Base-by-base conservation (phyloP, 768 basidiomycete genomes). In the Termitomyces sp. region DNA sequence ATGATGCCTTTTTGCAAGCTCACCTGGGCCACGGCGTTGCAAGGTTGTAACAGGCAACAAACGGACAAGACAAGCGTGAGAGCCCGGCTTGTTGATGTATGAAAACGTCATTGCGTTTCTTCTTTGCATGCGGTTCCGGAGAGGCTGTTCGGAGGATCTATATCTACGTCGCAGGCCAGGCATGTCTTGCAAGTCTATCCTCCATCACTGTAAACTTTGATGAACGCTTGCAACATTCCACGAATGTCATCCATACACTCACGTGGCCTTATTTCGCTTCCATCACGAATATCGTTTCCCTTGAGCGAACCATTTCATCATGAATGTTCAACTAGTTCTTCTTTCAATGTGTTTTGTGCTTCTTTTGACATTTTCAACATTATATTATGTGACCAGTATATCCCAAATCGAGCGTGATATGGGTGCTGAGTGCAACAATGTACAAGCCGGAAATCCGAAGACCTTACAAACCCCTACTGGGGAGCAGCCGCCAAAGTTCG, bases 351-450 rank as follows among this genome's bases (percentile, higher is more conserved):
- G 56, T 36, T 30, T 45, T 55, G 32, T 3, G 32, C 44, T 56
- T 10, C 20, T 57, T 11, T 47, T 38, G 24, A 28, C 35, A n/a
- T 18, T 64, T 1, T 56, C 46, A 11, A 38, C 58, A 8, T 41
- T 60, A 7, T 58, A 49, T 40, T 56, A 46, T 38, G 16, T 28
- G 14, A 46, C 45, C n/a, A 55, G 22, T 32, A 47, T 55, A 33
- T 10, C 50, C 18, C 30, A 3, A 3, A 16, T 22, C 7, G 53
- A 60, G 40, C 55, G 22, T 1, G n/a, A 46, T 20, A 16, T 38
- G 26, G 14, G 28, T 24, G 18, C 43, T 35, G 20, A 44, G 30
- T 61, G 56, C 54, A 46, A 54, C 22, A 30, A n/a, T 5, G 16
- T 28, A 13, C 35, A 36, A 44, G 18, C 33, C 26, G 4, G 5